A percentile compares a stretch with the other conserved stretches of the same genome.
These are phyloP conservation scores for Aureobasidium sp. DNA, from an alignment of 2,329 filamentous ascomycete species.

Conservation along the genomic window DNA sequence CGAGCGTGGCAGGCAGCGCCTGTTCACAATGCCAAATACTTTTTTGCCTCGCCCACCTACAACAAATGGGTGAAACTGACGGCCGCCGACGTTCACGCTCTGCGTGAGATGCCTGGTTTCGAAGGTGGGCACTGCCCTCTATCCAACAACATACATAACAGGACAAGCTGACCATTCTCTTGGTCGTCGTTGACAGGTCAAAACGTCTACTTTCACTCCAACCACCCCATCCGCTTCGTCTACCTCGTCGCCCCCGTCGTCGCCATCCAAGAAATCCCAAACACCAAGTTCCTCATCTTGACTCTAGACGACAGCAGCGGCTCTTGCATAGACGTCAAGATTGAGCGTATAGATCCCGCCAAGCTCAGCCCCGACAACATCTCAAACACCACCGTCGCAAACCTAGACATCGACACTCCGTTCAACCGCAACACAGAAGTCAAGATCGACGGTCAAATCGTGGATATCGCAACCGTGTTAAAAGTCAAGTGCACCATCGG, in stretches of 20 bases:
- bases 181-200: conserved; percentile 36
- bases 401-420: conserved; percentile 32
- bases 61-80: conserved; percentile 58
- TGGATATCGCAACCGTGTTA: conserved; percentile 45
- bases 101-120: conserved; percentile 43
- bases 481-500: conserved; percentile 53
- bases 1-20: background rate
- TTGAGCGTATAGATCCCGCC: conserved; percentile 31
- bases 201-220: conserved; percentile 49
- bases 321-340: conserved; percentile 49
- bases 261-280: conserved; percentile 36
- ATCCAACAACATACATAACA: background rate
- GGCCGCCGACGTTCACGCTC: conserved; percentile 47
- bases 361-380: conserved; percentile 23
- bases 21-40: conserved; percentile 55
- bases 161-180: background rate
- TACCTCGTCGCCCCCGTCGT: conserved; percentile 40
- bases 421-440: conserved; percentile 39
- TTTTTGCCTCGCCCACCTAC: conserved; percentile 53
- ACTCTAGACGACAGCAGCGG: conserved; percentile 57
- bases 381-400: conserved; percentile 32
- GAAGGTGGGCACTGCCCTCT: conserved; percentile 35
- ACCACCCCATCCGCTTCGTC: conserved; percentile 46
- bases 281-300: conserved; percentile 39
- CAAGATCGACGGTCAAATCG: conserved; percentile 27